Percentiles rank a stretch among this genome's conserved stretches.
phyloP scores from a whole-genome alignment of 1,284 basidiomycete species.

The Meira miltonrushii region DNA sequence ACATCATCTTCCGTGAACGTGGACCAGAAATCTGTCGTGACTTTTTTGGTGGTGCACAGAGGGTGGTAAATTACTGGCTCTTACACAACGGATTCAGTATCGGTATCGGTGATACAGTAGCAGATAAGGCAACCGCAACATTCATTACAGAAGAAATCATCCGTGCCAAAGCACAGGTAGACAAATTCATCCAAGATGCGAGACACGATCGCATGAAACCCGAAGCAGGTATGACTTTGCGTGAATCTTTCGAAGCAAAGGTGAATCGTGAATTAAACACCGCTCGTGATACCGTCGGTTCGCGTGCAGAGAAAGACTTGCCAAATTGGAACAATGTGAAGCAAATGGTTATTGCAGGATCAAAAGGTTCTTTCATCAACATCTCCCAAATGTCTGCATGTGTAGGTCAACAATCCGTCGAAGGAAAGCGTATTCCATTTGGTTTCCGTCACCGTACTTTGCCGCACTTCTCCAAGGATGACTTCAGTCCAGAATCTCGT shows the following conservation, averaged over 20 bases:
- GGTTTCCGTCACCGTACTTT: slow-evolving; percentile 94
- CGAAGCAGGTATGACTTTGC: slow-evolving; percentile 88
- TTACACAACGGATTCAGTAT: slow-evolving; percentile 99
- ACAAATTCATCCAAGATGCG: slow-evolving; percentile 46
- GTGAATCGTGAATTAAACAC: slow-evolving; percentile 88
- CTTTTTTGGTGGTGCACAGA: slow-evolving; percentile 89
- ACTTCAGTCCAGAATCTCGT: slow-evolving; percentile 95
- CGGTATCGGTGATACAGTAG: slow-evolving; percentile 97
- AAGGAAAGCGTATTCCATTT: slow-evolving; percentile 96
- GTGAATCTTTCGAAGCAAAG: slow-evolving; percentile 92
- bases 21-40: slow-evolving; percentile 87
- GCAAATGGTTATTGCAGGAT: slow-evolving; percentile 99
- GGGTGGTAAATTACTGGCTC: slow-evolving; percentile 96
- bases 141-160: slow-evolving; percentile 76
- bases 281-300: slow-evolving; percentile 92
- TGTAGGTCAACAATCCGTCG: slow-evolving; percentile 96
- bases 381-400: slow-evolving; percentile 99
- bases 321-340: slow-evolving; percentile 99
- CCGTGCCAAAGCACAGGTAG: slow-evolving; percentile 63
- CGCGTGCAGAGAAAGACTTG: slow-evolving; percentile 87
- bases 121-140: slow-evolving; percentile 79
- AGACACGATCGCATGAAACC: slow-evolving; percentile 48
- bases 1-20: slow-evolving; percentile 96
- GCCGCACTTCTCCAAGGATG: slow-evolving; percentile 97
- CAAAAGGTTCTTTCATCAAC: slow-evolving; percentile 90